These are phyloP conservation scores for Komagataella phaffii DNA, from an alignment of 805 yeast species.

Conservation along the genomic window DNA sequence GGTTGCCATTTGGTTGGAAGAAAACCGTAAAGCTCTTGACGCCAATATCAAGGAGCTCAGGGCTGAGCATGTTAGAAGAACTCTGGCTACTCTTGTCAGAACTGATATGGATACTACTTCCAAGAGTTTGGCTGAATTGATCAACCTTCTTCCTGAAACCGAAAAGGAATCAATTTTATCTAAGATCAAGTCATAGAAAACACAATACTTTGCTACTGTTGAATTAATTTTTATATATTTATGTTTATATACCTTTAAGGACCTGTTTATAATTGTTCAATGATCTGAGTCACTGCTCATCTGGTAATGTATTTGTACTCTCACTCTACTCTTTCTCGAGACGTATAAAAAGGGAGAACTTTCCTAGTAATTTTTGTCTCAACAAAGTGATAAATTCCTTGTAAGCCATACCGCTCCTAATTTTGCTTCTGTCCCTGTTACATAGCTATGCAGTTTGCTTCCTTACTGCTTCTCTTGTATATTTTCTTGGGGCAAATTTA, in stretches of 20 bases:
- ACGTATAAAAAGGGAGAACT: background rate
- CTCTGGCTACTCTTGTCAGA: constrained; percentile 45
- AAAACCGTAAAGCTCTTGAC: constrained; percentile 52
- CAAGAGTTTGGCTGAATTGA: constrained; percentile 40
- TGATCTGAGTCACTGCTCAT: background rate
- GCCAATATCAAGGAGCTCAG: constrained; percentile 48
- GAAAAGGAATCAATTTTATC: constrained; percentile 24
- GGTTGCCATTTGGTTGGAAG: constrained; percentile 80
- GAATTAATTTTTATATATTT: constrained; percentile 7
- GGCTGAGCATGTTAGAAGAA: constrained; percentile 52
- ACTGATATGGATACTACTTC: constrained; percentile 37
- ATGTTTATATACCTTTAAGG: background rate
- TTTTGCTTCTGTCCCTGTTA: background rate
- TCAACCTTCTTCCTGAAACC: constrained; percentile 36
- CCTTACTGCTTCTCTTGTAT: background rate
- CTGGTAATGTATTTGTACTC: background rate
- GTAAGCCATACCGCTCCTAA: background rate
- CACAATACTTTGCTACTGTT: constrained; percentile 10
- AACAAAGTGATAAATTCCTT: background rate
- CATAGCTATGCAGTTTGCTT: constrained; percentile 1
- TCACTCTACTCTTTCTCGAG: background rate
- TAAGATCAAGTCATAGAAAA: background rate
- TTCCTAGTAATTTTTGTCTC: background rate
- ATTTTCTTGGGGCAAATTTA: background rate
- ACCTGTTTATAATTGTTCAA: background rate